phyloP scores from a whole-genome alignment of 768 basidiomycete genomes.

The Rhodotorula graminis region DNA sequence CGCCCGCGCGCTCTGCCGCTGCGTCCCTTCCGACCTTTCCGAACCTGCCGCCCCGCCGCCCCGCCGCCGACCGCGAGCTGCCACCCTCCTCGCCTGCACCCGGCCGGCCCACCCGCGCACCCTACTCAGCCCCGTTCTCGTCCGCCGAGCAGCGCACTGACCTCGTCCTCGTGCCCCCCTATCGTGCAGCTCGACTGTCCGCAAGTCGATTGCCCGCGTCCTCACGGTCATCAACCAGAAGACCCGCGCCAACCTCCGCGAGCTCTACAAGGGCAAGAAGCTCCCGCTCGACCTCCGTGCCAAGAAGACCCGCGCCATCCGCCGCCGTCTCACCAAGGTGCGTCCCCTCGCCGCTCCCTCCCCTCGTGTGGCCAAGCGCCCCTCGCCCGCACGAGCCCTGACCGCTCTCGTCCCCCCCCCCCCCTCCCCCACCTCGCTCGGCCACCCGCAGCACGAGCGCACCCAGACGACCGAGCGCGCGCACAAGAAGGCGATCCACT shows the following conservation, averaged over 20 bases:
- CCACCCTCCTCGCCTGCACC: neutral
- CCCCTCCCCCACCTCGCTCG: neutral
- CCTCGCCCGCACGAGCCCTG: neutral
- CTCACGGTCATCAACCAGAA: constrained; percentile 99
- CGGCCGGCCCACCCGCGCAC: neutral
- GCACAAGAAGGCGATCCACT: constrained; percentile 43
- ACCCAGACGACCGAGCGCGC: constrained; percentile 81
- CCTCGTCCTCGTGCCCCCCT: neutral
- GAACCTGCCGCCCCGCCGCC: no score
- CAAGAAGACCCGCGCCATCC: constrained; percentile 98
- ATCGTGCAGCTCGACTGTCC: constrained; percentile 71
- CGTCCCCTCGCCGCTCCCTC: constrained; percentile 44
- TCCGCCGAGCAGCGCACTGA: neutral
- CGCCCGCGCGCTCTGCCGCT: no score
- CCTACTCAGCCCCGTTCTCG: no score
- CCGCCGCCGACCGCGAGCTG: no score
- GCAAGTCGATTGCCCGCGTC: constrained; percentile 97
- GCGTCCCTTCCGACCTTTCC: no score
- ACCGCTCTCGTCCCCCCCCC: no score
- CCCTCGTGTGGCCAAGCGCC: no score
- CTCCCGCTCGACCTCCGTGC: constrained; percentile 92
- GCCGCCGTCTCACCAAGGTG: constrained; percentile 86
- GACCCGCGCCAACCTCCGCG: constrained; percentile 89
- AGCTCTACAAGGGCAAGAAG: constrained; percentile 97
- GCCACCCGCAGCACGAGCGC: constrained; percentile 66